phyloP scores from a whole-genome alignment of 768 basidiomycete genomes.

The Dictyophora rubrovolvata region DNA sequence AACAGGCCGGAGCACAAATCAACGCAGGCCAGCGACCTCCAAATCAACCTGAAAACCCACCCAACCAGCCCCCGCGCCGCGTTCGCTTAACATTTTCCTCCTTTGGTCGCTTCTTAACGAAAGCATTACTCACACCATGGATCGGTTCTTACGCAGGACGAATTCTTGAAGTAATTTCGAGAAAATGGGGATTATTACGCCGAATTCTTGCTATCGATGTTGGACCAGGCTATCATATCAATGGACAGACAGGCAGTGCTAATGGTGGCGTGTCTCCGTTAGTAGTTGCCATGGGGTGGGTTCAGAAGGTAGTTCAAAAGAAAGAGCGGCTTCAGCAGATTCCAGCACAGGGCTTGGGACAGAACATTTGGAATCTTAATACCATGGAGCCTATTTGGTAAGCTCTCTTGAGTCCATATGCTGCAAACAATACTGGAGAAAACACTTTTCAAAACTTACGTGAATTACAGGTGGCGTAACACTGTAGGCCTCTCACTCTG shows the following conservation, averaged over 20 bases:
- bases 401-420: background rate
- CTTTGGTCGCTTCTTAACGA: constrained; percentile 56
- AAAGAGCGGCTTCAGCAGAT: too few species aligned
- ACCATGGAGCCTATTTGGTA: constrained; percentile 59
- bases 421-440: too few species aligned
- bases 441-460: too few species aligned
- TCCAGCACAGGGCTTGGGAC: background rate
- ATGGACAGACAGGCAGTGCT: background rate
- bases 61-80: background rate
- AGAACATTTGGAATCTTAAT: background rate
- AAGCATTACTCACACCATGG: constrained; percentile 57
- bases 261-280: background rate
- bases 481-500: constrained; percentile 59
- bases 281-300: background rate
- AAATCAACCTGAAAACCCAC: constrained; percentile 30
- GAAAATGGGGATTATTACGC: background rate
- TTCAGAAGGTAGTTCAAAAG: background rate
- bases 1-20: constrained; percentile 45
- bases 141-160: constrained; percentile 59
- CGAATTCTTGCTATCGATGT: constrained; percentile 1
- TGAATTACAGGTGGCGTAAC: constrained; percentile 47
- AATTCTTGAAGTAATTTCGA: constrained; percentile 26
- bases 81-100: constrained; percentile 40
- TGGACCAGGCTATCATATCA: background rate
- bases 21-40: background rate